phyloP scores from a whole-genome alignment of 768 basidiomycete species.

The Suillus sp. region DNA sequence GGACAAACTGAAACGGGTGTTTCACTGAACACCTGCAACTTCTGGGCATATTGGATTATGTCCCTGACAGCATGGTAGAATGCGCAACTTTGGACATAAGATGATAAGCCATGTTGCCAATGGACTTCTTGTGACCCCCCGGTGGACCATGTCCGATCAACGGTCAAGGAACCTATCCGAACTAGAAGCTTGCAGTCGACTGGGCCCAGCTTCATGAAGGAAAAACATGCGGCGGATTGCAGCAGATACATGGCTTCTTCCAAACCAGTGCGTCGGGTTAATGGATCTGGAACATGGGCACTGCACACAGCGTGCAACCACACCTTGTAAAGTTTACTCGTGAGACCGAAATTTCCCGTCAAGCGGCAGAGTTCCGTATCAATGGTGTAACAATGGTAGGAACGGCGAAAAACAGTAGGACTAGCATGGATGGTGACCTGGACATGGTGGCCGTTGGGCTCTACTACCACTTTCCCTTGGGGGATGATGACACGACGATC shows the following conservation, averaged over 20 bases:
- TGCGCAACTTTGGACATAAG: slow-evolving; percentile 32
- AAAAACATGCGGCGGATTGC: slow-evolving; percentile 36
- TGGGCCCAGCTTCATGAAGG: slow-evolving; percentile 37
- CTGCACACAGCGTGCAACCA: slow-evolving; percentile 47
- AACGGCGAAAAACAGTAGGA: not conserved
- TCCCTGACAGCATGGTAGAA: slow-evolving; percentile 24
- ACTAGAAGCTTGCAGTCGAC: slow-evolving; percentile 33
- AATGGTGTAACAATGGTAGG: slow-evolving; percentile 28
- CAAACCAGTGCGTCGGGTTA: slow-evolving; percentile 43
- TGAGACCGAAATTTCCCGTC: slow-evolving; percentile 22
- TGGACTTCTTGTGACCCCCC: slow-evolving; percentile 37
- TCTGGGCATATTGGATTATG: slow-evolving; percentile 8
- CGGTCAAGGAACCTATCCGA: slow-evolving; percentile 35
- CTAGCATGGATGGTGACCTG: not conserved
- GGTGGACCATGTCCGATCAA: slow-evolving; percentile 39
- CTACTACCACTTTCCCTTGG: slow-evolving; percentile 5
- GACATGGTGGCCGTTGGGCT: not conserved
- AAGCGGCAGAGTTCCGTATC: slow-evolving; percentile 31
- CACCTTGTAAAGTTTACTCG: slow-evolving; percentile 33
- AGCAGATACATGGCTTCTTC: slow-evolving; percentile 42
- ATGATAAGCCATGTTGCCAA: slow-evolving; percentile 28
- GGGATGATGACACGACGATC: slow-evolving; percentile 20
- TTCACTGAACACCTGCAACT: slow-evolving; percentile 12
- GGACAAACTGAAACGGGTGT: slow-evolving; percentile 8
- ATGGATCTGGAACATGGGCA: slow-evolving; percentile 36